A percentile compares a stretch with the other conserved stretches of the same genome.
phyloP scores from a whole-genome alignment of 345 rosid genomes.

The Brassica napus region Da-Ae NC_063440.1:21399001-21399500 shows the following conservation, averaged over 20 bases:
- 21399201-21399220: background rate
- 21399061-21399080: background rate
- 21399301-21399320: background rate
- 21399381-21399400: background rate
- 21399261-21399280: background rate
- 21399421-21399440: background rate
- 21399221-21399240: background rate
- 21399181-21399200: slow-evolving; percentile 19
- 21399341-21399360: background rate
- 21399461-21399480: background rate
- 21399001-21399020: slow-evolving; percentile 3
- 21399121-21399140: background rate
- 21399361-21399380: background rate
- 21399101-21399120: background rate
- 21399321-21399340: background rate
- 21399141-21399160: slow-evolving; percentile 23
- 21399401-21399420: background rate
- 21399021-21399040: slow-evolving; percentile 1
- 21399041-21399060: background rate
- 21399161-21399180: background rate
- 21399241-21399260: background rate
- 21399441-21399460: background rate
- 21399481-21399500: background rate
- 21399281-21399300: background rate
- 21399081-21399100: background rate